Percentiles rank a stretch among this genome's conserved stretches.
These are phyloP conservation scores for Colletotrichum liaoningense DNA, from an alignment of 2,329 filamentous ascomycete genomes.

Conservation along the genomic window DNA sequence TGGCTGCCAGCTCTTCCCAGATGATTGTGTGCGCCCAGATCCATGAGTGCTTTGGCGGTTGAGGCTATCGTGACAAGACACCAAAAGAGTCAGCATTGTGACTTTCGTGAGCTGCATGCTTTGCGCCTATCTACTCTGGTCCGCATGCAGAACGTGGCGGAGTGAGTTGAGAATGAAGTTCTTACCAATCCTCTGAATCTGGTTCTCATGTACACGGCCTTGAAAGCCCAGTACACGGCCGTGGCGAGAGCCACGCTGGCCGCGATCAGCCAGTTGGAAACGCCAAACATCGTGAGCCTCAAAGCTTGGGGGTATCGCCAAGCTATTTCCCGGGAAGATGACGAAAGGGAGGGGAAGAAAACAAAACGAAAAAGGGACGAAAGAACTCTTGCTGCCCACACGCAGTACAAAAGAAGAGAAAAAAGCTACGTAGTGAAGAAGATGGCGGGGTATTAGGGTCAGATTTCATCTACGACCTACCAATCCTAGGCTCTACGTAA, in stretches of 20 bases:
- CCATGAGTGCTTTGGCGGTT: constrained; percentile 37
- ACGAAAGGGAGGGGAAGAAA: not conserved
- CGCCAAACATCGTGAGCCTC: constrained; percentile 24
- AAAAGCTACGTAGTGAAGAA: not conserved
- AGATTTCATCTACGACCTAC: not conserved
- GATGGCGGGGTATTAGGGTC: constrained; percentile 3
- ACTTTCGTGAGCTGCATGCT: not conserved
- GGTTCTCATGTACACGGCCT: constrained; percentile 23
- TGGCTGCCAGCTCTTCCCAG: constrained; percentile 33
- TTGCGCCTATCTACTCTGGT: not conserved
- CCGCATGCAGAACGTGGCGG: too few species aligned
- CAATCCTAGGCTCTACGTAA: not conserved
- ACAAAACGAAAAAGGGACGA: not conserved
- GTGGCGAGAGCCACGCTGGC: constrained; percentile 27
- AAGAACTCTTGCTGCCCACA: not conserved
- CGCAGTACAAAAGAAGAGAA: not conserved
- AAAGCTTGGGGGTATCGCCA: not conserved
- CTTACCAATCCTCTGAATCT: constrained; percentile 32
- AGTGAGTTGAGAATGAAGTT: not conserved
- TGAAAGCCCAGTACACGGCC: constrained; percentile 27
- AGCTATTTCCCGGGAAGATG: not conserved
- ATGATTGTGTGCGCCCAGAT: constrained; percentile 39
- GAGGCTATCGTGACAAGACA: not conserved
- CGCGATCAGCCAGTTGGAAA: constrained; percentile 27
- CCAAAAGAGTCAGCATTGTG: not conserved